Percentiles rank a stretch among this genome's conserved stretches.
These are phyloP conservation scores for Boeremia exigua DNA, from an alignment of 2,329 filamentous ascomycete species.

Conservation along the genomic window DNA sequence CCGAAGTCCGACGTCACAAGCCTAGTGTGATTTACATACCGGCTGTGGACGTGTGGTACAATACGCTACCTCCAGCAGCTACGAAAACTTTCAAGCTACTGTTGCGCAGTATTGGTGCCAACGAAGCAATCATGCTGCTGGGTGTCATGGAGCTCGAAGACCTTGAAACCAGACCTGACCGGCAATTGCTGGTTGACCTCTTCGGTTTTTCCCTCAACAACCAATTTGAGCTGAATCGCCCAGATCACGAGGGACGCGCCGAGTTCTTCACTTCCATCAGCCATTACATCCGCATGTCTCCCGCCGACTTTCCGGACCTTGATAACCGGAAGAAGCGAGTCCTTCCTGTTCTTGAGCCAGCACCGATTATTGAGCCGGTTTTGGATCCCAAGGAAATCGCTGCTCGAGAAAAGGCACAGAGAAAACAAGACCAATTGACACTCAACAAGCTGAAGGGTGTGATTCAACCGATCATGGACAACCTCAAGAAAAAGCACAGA, in stretches of 20 bases:
- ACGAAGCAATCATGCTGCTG: slow-evolving; percentile 85
- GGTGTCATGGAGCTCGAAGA: slow-evolving; percentile 78
- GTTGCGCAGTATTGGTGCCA: slow-evolving; percentile 81
- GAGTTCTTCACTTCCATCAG: slow-evolving; percentile 82
- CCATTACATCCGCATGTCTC: slow-evolving; percentile 77
- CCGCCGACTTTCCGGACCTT: slow-evolving; percentile 85
- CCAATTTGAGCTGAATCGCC: slow-evolving; percentile 71
- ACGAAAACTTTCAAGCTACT: slow-evolving; percentile 85
- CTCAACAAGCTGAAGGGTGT: slow-evolving; percentile 87
- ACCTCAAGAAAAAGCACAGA: slow-evolving; percentile 88
- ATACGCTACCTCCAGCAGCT: slow-evolving; percentile 67
- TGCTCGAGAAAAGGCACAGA: slow-evolving; percentile 79
- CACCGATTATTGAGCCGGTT: slow-evolving; percentile 61
- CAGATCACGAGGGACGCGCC: slow-evolving; percentile 69
- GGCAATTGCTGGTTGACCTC: slow-evolving; percentile 72
- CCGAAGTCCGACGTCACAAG: slow-evolving; percentile 91
- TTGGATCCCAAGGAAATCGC: slow-evolving; percentile 68
- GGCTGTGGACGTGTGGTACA: slow-evolving; percentile 86
- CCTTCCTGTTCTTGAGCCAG: slow-evolving; percentile 76
- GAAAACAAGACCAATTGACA: slow-evolving; percentile 80
- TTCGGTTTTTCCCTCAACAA: slow-evolving; percentile 88
- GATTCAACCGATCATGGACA: slow-evolving; percentile 95
- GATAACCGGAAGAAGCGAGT: slow-evolving; percentile 85
- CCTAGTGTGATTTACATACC: slow-evolving; percentile 96
- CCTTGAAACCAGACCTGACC: slow-evolving; percentile 62